Conservation (phyloP, 164 flowering plant species). For the Magnolia sinica region DNA sequence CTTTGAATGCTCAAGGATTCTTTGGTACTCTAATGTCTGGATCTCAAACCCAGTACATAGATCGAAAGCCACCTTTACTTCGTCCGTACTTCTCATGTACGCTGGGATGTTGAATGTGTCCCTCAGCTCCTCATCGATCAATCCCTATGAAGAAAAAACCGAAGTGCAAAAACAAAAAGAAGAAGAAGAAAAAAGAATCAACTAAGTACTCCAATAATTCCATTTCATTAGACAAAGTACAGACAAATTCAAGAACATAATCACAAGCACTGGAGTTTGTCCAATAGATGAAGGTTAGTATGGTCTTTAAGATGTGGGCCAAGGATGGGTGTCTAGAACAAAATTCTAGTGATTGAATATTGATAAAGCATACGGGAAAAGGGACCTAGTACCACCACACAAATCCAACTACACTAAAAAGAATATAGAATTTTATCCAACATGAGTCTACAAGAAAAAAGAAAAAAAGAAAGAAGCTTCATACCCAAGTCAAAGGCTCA, state of each 20-base stretch:
- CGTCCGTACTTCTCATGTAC: conserved; percentile 39
- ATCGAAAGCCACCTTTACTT: conserved; percentile 30
- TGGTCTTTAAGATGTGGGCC: background rate
- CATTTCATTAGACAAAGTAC: background rate
- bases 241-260: background rate
- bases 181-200: background rate
- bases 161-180: background rate
- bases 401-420: background rate
- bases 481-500: background rate
- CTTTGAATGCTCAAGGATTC: conserved; percentile 31
- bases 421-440: background rate
- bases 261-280: background rate
- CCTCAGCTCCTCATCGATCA: conserved; percentile 33
- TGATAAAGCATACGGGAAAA: background rate
- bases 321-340: background rate
- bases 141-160: conserved; percentile 20
- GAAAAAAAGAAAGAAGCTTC: background rate
- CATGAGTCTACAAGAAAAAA: background rate
- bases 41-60: conserved; percentile 38
- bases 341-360: background rate
- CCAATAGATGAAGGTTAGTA: background rate
- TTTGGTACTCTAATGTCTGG: conserved; percentile 30
- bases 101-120: conserved; percentile 45
- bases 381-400: background rate
- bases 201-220: background rate